Percentiles rank a stretch among this genome's conserved stretches.
phyloP scores from a whole-genome alignment of 2,329 filamentous ascomycete species.

The Aspergillus ochraceus region DNA sequence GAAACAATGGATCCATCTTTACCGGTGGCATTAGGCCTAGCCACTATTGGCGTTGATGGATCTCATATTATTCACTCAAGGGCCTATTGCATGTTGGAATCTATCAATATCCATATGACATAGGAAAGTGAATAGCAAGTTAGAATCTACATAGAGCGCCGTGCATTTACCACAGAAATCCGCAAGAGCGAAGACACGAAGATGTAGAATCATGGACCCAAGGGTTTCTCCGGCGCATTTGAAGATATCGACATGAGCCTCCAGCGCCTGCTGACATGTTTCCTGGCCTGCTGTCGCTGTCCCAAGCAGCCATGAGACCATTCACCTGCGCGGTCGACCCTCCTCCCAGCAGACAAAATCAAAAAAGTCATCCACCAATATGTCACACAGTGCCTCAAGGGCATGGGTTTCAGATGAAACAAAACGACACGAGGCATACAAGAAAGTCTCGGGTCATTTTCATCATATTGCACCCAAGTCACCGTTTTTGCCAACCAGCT shows the following conservation, averaged over 20 bases:
- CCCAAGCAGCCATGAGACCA: neutral
- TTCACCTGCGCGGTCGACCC: neutral
- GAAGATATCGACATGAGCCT: neutral
- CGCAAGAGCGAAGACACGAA: neutral
- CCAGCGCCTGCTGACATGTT: neutral
- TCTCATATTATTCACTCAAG: neutral
- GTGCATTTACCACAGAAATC: neutral
- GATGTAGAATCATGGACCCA: neutral
- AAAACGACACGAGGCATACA: neutral
- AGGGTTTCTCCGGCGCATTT: too few relatives aligned
- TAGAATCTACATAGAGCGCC: neutral
- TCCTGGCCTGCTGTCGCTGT: neutral
- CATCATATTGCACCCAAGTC: neutral
- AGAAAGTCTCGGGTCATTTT: neutral
- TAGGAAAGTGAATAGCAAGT: neutral
- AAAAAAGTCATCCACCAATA: neutral
- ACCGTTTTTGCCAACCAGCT: neutral
- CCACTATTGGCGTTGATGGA: too few relatives aligned
- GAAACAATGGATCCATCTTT: too few relatives aligned
- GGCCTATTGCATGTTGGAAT: neutral
- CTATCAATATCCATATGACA: neutral
- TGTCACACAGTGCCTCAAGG: neutral
- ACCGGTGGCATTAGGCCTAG: too few relatives aligned
- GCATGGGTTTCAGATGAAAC: neutral
- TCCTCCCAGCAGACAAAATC: neutral